phyloP scores from a whole-genome alignment of 805 yeast genomes.

The Ogataea degrootiae region DNA sequence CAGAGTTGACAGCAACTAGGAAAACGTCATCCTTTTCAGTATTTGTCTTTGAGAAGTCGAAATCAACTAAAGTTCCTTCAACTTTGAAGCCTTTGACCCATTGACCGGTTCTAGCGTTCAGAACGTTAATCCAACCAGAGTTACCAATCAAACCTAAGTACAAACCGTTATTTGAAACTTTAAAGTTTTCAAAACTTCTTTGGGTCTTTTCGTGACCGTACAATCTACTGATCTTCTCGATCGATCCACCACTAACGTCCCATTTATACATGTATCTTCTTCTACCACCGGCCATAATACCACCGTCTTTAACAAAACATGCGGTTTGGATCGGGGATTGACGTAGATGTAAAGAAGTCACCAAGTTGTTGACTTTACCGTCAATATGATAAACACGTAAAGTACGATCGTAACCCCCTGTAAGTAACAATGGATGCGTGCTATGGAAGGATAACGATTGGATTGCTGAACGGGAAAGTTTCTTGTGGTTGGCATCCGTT shows the following conservation, averaged over 20 bases:
- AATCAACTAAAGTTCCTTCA: constrained; percentile 82
- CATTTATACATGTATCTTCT: constrained; percentile 89
- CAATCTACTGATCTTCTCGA: constrained; percentile 82
- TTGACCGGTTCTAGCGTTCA: constrained; percentile 76
- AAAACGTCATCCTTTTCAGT: constrained; percentile 34
- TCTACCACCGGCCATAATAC: constrained; percentile 83
- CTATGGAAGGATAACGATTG: constrained; percentile 86
- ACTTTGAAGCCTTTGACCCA: constrained; percentile 84
- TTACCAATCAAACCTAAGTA: constrained; percentile 75
- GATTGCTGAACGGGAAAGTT: constrained; percentile 71
- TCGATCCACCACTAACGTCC: constrained; percentile 59
- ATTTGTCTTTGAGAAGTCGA: constrained; percentile 53
- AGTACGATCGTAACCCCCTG: constrained; percentile 92
- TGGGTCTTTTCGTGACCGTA: constrained; percentile 90
- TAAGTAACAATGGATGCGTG: constrained; percentile 71
- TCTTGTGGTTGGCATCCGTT: constrained; percentile 77
- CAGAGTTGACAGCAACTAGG: constrained; percentile 57
- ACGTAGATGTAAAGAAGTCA: constrained; percentile 74
- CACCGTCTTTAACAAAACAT: constrained; percentile 47
- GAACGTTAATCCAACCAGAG: constrained; percentile 85
- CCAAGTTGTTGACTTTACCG: constrained; percentile 76
- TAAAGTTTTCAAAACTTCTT: constrained; percentile 81
- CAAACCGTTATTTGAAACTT: constrained; percentile 66
- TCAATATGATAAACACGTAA: constrained; percentile 85
- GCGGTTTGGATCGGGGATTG: constrained; percentile 81